Conservation (phyloP, 306 rosid genomes). For the Lathyrus sativus region DNA sequence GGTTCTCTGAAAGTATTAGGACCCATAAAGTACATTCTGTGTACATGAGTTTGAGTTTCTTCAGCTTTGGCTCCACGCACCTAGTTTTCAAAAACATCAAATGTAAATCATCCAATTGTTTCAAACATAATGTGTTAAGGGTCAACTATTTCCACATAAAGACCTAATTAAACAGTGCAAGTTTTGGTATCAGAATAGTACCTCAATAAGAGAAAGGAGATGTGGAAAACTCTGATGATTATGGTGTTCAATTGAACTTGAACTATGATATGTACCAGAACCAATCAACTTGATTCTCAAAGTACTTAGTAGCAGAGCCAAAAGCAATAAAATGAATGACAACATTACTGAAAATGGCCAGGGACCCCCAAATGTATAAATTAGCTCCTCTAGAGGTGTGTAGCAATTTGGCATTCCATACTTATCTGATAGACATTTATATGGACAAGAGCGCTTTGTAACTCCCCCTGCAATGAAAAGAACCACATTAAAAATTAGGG, state of each 20-base stretch:
- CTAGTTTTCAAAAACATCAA: slow-evolving; percentile 45
- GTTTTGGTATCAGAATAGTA: slow-evolving; percentile 38
- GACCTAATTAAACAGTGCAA: slow-evolving; percentile 33
- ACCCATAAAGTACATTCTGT: slow-evolving; percentile 96
- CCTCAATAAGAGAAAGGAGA: slow-evolving; percentile 98
- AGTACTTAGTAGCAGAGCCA: slow-evolving; percentile 70
- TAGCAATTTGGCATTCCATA: slow-evolving; percentile 95
- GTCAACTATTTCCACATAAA: slow-evolving; percentile 25
- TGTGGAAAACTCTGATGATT: slow-evolving; percentile 70
- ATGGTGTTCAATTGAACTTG: slow-evolving; percentile 72
- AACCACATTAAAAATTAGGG: slow-evolving; percentile 29
- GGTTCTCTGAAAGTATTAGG: slow-evolving; percentile 98
- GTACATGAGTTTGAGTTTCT: slow-evolving; percentile 94
- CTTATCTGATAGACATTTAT: slow-evolving; percentile 85
- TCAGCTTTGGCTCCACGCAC: slow-evolving; percentile 90
- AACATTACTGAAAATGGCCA: slow-evolving; percentile 74
- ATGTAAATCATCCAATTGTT: slow-evolving; percentile 28
- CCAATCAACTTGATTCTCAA: slow-evolving; percentile 81
- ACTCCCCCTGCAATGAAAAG: slow-evolving; percentile 75
- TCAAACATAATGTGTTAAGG: slow-evolving; percentile 7
- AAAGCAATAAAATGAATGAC: slow-evolving; percentile 68
- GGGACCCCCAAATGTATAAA: slow-evolving; percentile 93
- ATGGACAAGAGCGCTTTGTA: slow-evolving; percentile 67
- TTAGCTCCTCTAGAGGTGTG: slow-evolving; percentile 93
- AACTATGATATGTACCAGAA: slow-evolving; percentile 62